These are phyloP conservation scores for Paramecium bursaria DNA, from an alignment of 73 alveolate genomes.

Conservation along the genomic window DNA sequence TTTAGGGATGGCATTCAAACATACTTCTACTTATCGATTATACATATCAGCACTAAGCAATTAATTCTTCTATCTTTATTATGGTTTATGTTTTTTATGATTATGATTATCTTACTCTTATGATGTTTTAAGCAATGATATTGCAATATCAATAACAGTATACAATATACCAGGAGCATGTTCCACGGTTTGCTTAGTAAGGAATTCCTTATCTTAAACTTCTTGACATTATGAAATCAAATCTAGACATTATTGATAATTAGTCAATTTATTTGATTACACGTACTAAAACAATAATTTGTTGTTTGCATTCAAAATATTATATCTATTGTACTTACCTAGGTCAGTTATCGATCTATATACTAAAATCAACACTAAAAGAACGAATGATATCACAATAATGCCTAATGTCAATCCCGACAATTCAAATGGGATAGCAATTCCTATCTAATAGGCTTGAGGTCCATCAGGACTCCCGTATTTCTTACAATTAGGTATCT, in stretches of 20 bases:
- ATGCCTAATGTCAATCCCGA: constrained; percentile 20
- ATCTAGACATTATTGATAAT: constrained; percentile 24
- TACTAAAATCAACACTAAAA: background rate
- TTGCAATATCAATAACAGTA: constrained; percentile 9
- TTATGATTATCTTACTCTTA: background rate
- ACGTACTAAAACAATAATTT: background rate
- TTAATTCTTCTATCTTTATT: too few species aligned
- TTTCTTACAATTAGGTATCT: constrained; percentile 45
- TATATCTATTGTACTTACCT: constrained; percentile 24
- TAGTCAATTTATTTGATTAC: background rate
- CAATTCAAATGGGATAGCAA: constrained; percentile 40
- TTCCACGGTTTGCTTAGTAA: background rate
- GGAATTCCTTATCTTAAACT: constrained; percentile 5
- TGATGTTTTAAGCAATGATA: background rate
- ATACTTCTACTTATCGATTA: background rate
- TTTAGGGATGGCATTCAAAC: constrained; percentile 23
- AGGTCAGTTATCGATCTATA: background rate
- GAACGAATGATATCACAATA: background rate
- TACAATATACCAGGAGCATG: constrained; percentile 46
- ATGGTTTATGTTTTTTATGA: background rate
- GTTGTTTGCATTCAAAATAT: constrained; percentile 16
- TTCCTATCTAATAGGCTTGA: constrained; percentile 23
- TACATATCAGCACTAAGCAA: too few species aligned
- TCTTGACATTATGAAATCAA: constrained; percentile 36
- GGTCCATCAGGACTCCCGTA: constrained; percentile 59